These are phyloP conservation scores for Sonneratia caseolaris DNA, from an alignment of 345 rosid genomes.

Conservation along the genomic window DNA sequence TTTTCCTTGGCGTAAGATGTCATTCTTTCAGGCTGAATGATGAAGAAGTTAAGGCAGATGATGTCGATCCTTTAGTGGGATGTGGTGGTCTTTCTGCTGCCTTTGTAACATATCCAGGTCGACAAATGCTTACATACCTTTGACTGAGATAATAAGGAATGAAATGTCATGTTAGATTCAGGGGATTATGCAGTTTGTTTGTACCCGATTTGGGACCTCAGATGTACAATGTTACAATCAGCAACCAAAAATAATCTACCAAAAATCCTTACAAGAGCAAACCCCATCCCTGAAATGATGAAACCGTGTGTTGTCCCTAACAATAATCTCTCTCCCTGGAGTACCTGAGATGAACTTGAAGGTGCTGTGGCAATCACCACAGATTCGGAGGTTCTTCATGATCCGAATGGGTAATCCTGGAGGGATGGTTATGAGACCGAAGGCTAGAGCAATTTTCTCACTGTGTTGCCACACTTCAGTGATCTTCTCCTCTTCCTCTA, in stretches of 20 bases:
- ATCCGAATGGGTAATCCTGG: constrained; percentile 60
- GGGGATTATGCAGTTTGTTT: background rate
- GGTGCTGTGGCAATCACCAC: constrained; percentile 76
- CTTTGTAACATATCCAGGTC: background rate
- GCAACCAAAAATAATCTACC: constrained; percentile 25
- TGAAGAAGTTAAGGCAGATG: background rate
- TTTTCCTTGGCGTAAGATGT: background rate
- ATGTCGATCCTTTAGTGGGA: background rate
- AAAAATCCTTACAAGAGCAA: constrained; percentile 68
- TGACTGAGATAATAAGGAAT: background rate
- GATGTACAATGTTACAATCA: background rate
- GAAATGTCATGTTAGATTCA: background rate
- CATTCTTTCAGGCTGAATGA: constrained; percentile 1
- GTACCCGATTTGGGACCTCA: background rate
- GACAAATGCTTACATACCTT: background rate
- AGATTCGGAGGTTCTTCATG: constrained; percentile 75
- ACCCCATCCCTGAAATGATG: constrained; percentile 47
- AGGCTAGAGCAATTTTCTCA: constrained; percentile 82
- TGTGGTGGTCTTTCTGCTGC: background rate
- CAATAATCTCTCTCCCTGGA: constrained; percentile 51
- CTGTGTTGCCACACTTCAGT: constrained; percentile 67
- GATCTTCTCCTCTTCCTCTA: constrained; percentile 82
- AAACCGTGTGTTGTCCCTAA: constrained; percentile 70
- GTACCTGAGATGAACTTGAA: constrained; percentile 59
- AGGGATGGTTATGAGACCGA: constrained; percentile 55